Percentiles rank a stretch among this genome's conserved stretches.
phyloP scores from a whole-genome alignment of 129 eudicot genomes.

The Daucus carota region DH1_v3.0 NC_030383.2:14088001-14088500 shows the following conservation, averaged over 20 bases:
- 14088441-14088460: constrained; percentile 94
- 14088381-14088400: neutral
- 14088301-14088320: neutral
- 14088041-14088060: neutral
- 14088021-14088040: neutral
- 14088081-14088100: neutral
- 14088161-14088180: neutral
- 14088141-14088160: neutral
- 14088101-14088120: neutral
- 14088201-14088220: neutral
- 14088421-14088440: constrained; percentile 3
- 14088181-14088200: neutral
- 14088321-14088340: neutral
- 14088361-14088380: neutral
- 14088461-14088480: constrained; percentile 98
- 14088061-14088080: neutral
- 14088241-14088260: neutral
- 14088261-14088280: neutral
- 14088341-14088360: neutral
- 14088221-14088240: neutral
- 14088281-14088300: neutral
- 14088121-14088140: neutral
- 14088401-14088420: neutral
- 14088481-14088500: constrained; percentile 96
- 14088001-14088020: neutral